Evolutionary conservation across 352 stramenopile genomes (phyloP).

Genomic region (Phytophthora ramorum): DNA sequence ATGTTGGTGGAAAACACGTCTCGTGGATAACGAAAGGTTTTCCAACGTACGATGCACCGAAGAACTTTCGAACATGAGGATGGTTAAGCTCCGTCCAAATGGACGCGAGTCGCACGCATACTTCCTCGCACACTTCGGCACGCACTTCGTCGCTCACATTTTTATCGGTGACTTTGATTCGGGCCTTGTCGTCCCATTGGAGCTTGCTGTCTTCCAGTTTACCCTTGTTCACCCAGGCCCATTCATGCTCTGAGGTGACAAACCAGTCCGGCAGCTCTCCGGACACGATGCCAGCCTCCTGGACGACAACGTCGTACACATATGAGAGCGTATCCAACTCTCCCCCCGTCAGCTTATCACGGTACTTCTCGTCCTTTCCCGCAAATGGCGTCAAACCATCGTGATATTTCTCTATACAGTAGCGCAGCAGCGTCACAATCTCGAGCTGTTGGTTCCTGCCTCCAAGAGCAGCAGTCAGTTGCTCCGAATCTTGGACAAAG

Average conservation of each 20-base stretch:
- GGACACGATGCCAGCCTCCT: slow-evolving; percentile 29
- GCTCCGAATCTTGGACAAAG: slow-evolving; percentile 17
- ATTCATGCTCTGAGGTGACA: slow-evolving; percentile 36
- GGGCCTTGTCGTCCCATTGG: slow-evolving; percentile 21
- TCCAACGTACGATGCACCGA: slow-evolving; percentile 38
- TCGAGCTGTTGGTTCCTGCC: slow-evolving; percentile 41
- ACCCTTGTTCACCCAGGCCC: slow-evolving; percentile 36
- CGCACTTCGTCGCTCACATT: slow-evolving; percentile 19
- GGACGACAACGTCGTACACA: slow-evolving; percentile 37
- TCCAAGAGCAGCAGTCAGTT: slow-evolving; percentile 19
- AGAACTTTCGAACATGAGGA: slow-evolving; percentile 42
- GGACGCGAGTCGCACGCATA: slow-evolving; percentile 25
- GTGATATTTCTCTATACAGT: slow-evolving; percentile 40
- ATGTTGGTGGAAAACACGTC: slow-evolving; percentile 31
- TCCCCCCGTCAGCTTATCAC: slow-evolving; percentile 30
- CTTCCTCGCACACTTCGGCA: slow-evolving; percentile 31
- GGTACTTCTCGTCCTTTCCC: slow-evolving; percentile 29
- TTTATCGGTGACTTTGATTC: slow-evolving; percentile 17
- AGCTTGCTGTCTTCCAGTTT: slow-evolving; percentile 32
- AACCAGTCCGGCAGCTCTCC: slow-evolving; percentile 39
- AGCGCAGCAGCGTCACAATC: slow-evolving; percentile 39
- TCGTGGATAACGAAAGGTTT: slow-evolving; percentile 45
- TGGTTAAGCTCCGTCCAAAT: slow-evolving; percentile 43
- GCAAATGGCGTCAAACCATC: slow-evolving; percentile 29
- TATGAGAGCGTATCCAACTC: slow-evolving; percentile 35